A percentile compares a stretch with the other conserved stretches of the same genome.
Conservation (phyloP, 148 eudicot genomes). For the Oxyria digyna region DNA sequence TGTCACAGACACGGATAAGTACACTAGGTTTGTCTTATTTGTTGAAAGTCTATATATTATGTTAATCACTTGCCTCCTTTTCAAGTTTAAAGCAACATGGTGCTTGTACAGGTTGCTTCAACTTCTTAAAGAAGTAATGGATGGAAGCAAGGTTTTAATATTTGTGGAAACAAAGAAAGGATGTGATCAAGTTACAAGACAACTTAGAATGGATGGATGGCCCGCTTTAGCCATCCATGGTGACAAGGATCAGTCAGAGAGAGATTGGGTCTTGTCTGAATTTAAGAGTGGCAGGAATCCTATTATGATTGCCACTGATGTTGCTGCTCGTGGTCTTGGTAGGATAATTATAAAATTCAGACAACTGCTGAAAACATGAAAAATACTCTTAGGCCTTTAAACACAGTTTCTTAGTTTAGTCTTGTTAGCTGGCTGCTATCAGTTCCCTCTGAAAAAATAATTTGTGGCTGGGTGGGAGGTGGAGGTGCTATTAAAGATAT, state of each 20-base stretch:
- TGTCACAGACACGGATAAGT: slow-evolving; percentile 77
- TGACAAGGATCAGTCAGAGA: slow-evolving; percentile 93
- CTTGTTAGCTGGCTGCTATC: slow-evolving; percentile 86
- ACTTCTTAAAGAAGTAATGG: slow-evolving; percentile 74
- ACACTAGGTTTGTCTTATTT: slow-evolving; percentile 48
- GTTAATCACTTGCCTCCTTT: not conserved
- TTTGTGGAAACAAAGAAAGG: slow-evolving; percentile 98
- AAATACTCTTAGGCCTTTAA: slow-evolving; percentile 9
- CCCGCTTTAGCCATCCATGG: slow-evolving; percentile 98
- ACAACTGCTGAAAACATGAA: slow-evolving; percentile 13
- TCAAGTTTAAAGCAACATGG: slow-evolving; percentile 6
- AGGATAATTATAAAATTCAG: slow-evolving; percentile 64
- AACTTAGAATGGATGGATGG: slow-evolving; percentile 97
- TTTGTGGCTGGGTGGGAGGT: slow-evolving; percentile 58
- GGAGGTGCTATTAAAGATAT: slow-evolving; percentile 13
- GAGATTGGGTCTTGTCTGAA: slow-evolving; percentile 96
- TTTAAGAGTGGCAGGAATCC: slow-evolving; percentile 97
- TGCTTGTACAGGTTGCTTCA: slow-evolving; percentile 58
- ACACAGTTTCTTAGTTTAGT: slow-evolving; percentile 18
- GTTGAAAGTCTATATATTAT: not conserved
- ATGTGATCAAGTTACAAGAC: slow-evolving; percentile 94
- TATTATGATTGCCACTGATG: slow-evolving; percentile 98
- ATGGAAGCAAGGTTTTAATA: slow-evolving; percentile 73
- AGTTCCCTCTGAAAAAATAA: slow-evolving; percentile 32
- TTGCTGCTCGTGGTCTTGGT: slow-evolving; percentile 99